Evolutionary conservation across 2,329 filamentous ascomycete species (phyloP).

Genomic region (Ceratocystis albifundus): DNA sequence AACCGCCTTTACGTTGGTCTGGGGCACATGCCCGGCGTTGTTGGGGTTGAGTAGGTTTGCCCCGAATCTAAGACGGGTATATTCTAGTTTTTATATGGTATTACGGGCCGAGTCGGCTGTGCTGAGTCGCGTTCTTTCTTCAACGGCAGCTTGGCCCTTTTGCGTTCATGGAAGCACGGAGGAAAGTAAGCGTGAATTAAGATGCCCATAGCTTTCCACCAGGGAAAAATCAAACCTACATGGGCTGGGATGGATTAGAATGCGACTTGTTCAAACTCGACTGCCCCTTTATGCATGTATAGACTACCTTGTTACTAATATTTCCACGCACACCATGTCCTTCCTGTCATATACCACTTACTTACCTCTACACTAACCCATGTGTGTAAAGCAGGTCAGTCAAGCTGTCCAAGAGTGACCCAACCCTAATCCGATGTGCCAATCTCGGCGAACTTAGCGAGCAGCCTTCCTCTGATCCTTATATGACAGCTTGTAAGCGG

Average conservation of each 20-base stretch:
- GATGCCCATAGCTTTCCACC: not conserved
- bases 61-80: not conserved
- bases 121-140: not conserved
- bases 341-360: too few relatives aligned
- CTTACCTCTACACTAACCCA: too few relatives aligned
- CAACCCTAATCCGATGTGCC: not conserved
- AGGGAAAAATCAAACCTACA: too few relatives aligned
- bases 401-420: not conserved
- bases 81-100: not conserved
- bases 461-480: slow-evolving; percentile 14
- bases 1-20: not conserved
- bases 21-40: not conserved
- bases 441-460: slow-evolving; percentile 14
- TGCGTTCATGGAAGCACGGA: not conserved
- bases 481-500: slow-evolving; percentile 2
- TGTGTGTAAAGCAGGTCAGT: too few relatives aligned
- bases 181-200: not conserved
- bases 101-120: not conserved
- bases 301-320: not conserved
- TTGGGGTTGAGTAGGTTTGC: not conserved
- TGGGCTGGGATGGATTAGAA: not conserved
- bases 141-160: not conserved
- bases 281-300: slow-evolving; percentile 1
- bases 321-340: too few relatives aligned
- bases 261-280: not conserved